Evolutionary conservation across 148 eudicot genomes (phyloP).

Genomic region (Simmondsia chinensis): DNA sequence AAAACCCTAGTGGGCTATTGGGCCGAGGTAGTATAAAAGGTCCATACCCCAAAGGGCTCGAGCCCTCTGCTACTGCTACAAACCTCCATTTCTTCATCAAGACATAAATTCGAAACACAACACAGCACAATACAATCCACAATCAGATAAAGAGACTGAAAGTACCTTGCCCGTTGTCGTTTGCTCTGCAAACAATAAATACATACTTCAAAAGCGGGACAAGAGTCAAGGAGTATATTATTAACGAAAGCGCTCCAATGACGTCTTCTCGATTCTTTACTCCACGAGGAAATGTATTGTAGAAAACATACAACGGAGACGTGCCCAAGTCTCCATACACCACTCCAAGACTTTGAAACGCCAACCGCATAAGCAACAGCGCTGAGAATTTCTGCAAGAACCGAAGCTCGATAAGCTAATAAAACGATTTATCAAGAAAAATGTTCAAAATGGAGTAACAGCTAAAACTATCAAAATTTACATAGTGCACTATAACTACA

Average conservation of each 20-base stretch:
- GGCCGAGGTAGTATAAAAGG: no score
- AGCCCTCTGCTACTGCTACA: no score
- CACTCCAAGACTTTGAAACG: slow-evolving; percentile 98
- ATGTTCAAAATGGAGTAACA: slow-evolving; percentile 1
- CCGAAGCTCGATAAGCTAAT: slow-evolving; percentile 11
- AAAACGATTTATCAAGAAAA: no score
- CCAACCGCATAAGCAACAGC: slow-evolving; percentile 64
- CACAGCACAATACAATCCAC: slow-evolving; percentile 1
- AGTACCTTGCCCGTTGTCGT: slow-evolving; percentile 93
- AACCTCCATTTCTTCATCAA: no score
- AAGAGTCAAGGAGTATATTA: slow-evolving; percentile 91
- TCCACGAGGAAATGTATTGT: slow-evolving; percentile 79
- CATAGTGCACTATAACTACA: no score
- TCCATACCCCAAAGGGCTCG: no score
- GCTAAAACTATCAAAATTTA: neutral
- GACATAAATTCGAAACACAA: no score
- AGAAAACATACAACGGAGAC: slow-evolving; percentile 93
- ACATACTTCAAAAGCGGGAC: slow-evolving; percentile 88
- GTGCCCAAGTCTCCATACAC: slow-evolving; percentile 98
- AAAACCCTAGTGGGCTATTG: no score
- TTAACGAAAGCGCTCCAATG: slow-evolving; percentile 90
- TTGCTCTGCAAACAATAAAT: slow-evolving; percentile 83
- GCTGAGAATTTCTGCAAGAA: slow-evolving; percentile 75
- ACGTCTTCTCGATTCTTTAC: slow-evolving; percentile 65
- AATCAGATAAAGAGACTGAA: neutral